Conservation (phyloP, 2,329 filamentous ascomycete genomes). For the Pseudogymnoascus pannorum region DNA sequence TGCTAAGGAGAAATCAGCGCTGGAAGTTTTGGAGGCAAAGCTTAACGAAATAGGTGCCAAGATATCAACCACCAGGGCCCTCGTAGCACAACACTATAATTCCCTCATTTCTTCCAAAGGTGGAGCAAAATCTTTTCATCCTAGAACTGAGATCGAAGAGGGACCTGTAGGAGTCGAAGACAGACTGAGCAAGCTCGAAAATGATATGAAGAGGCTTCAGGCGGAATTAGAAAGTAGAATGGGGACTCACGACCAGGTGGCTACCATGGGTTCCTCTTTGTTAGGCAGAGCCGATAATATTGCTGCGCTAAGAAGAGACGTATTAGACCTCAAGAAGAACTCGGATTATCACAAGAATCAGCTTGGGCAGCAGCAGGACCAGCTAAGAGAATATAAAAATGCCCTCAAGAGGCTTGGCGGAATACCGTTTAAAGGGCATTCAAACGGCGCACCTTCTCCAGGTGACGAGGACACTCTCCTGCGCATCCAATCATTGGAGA, state of each 20-base stretch:
- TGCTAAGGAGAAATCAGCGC: neutral
- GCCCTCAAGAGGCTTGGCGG: neutral
- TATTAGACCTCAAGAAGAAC: neutral
- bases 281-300: neutral
- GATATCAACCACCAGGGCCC: neutral
- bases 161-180: neutral
- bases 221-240: neutral
- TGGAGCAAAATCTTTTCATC: neutral
- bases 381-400: neutral
- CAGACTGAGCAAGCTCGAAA: neutral
- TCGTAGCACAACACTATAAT: neutral
- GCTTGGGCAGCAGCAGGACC: neutral
- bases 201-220: neutral
- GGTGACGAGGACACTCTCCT: neutral
- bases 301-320: neutral
- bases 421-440: neutral
- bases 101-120: neutral
- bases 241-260: neutral
- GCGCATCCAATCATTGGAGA: neutral
- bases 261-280: neutral
- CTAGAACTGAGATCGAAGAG: neutral
- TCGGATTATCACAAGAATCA: neutral
- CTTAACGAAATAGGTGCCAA: neutral
- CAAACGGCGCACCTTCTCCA: neutral
- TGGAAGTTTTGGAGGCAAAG: neutral